Conservation (phyloP, 306 rosid genomes). For the Cucurbita ficifolia region DNA sequence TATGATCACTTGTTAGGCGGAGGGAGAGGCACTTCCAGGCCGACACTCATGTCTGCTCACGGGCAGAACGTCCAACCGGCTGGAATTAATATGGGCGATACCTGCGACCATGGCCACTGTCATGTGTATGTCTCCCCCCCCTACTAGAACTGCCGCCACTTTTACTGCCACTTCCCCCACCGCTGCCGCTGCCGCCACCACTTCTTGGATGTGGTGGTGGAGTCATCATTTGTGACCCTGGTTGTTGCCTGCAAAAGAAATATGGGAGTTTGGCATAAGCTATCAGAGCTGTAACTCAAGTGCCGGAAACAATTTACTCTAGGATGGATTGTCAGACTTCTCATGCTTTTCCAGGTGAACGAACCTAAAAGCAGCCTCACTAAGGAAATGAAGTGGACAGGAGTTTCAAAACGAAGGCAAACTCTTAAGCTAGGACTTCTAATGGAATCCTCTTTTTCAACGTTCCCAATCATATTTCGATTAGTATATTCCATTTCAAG, state of each 20-base stretch:
- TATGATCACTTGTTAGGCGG: neutral
- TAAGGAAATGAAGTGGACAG: neutral
- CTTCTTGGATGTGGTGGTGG: slow-evolving; percentile 53
- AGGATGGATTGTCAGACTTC: neutral
- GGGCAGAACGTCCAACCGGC: neutral
- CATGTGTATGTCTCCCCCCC: slow-evolving; percentile 50
- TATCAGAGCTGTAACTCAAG: neutral
- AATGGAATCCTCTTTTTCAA: neutral
- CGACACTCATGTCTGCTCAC: neutral
- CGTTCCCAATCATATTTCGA: neutral
- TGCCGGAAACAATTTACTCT: neutral
- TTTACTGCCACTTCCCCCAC: slow-evolving; percentile 36
- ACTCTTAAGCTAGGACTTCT: neutral
- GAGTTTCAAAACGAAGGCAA: neutral
- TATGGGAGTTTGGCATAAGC: slow-evolving; percentile 2
- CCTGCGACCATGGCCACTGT: slow-evolving; percentile 59
- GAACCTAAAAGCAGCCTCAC: neutral
- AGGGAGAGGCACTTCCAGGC: neutral
- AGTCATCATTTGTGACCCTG: slow-evolving; percentile 43
- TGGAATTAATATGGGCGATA: slow-evolving; percentile 59
- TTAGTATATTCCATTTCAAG: neutral
- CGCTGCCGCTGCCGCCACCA: slow-evolving; percentile 14
- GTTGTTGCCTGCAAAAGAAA: slow-evolving; percentile 59
- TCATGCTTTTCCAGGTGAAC: neutral
- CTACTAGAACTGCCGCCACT: slow-evolving; percentile 39